These are phyloP conservation scores for Tranzscheliella williamsii DNA, from an alignment of 1,284 basidiomycete species.

Conservation along the genomic window DNA sequence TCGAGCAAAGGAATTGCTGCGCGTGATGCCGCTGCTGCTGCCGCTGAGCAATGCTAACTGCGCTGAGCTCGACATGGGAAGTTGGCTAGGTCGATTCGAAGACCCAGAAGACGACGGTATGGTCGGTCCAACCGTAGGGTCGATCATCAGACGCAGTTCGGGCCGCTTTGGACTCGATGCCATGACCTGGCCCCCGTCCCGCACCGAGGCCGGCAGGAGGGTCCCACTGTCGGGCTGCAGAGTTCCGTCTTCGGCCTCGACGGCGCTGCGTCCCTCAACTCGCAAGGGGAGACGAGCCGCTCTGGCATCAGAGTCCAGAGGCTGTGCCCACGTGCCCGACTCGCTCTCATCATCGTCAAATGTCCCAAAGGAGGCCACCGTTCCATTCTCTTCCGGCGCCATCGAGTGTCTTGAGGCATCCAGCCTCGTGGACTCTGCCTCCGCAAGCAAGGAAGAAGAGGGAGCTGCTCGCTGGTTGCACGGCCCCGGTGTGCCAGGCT, in stretches of 20 bases:
- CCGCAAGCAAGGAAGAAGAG: background rate
- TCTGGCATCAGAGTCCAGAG: slow-evolving; percentile 37
- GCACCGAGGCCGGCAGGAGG: slow-evolving; percentile 8
- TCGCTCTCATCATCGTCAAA: slow-evolving; percentile 51
- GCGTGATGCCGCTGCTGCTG: slow-evolving; percentile 30
- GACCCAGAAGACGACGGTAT: slow-evolving; percentile 1
- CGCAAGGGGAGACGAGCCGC: slow-evolving; percentile 29
- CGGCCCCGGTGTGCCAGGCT: slow-evolving; percentile 28
- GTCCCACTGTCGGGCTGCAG: slow-evolving; percentile 26
- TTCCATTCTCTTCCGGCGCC: slow-evolving; percentile 38
- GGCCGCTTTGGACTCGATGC: slow-evolving; percentile 40
- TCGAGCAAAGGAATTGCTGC: slow-evolving; percentile 50
- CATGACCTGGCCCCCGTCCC: background rate
- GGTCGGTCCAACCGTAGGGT: slow-evolving; percentile 28
- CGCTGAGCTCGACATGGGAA: slow-evolving; percentile 10
- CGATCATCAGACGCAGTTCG: slow-evolving; percentile 48
- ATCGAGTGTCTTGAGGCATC: slow-evolving; percentile 2
- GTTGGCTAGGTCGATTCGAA: slow-evolving; percentile 7
- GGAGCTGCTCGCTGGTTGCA: slow-evolving; percentile 3
- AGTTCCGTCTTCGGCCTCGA: slow-evolving; percentile 13
- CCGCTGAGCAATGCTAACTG: slow-evolving; percentile 14
- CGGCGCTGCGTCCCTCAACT: background rate
- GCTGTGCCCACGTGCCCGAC: slow-evolving; percentile 56
- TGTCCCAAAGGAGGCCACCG: slow-evolving; percentile 41
- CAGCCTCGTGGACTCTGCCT: background rate